Percentiles rank a stretch among this genome's conserved stretches.
Evolutionary conservation across 148 eudicot genomes (phyloP).

Genomic region (Rhododendron henanense): DNA sequence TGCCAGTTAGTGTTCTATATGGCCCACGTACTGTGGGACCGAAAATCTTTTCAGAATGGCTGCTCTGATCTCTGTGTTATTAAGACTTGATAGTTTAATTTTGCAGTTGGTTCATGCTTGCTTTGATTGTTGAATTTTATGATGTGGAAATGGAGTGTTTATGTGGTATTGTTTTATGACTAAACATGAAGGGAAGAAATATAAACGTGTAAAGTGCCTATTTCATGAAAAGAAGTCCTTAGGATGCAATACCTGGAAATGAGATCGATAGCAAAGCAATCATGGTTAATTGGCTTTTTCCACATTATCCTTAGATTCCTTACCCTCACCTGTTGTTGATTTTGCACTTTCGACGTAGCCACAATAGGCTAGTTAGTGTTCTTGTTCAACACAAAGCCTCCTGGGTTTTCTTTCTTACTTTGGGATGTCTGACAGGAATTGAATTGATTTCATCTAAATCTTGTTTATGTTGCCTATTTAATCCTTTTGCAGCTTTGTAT

Average conservation of each 20-base stretch:
- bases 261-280: neutral
- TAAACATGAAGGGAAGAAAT: neutral
- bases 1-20: neutral
- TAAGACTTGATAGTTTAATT: neutral
- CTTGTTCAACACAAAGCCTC: too few relatives aligned
- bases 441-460: too few relatives aligned
- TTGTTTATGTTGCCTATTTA: too few relatives aligned
- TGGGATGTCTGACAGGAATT: too few relatives aligned
- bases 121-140: neutral
- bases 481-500: too few relatives aligned
- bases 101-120: neutral
- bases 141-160: neutral
- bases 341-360: too few relatives aligned
- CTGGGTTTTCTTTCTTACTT: too few relatives aligned
- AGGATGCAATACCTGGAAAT: neutral
- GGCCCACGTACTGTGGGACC: neutral
- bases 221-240: neutral
- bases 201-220: neutral
- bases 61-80: neutral
- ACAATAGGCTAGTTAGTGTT: too few relatives aligned
- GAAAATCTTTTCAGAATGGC: neutral
- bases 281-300: neutral
- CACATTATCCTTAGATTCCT: too few relatives aligned
- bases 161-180: neutral
- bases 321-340: neutral